Base-by-base conservation (phyloP, 495 filamentous ascomycete genomes). In the Aspergillus ellipticus region DNA sequence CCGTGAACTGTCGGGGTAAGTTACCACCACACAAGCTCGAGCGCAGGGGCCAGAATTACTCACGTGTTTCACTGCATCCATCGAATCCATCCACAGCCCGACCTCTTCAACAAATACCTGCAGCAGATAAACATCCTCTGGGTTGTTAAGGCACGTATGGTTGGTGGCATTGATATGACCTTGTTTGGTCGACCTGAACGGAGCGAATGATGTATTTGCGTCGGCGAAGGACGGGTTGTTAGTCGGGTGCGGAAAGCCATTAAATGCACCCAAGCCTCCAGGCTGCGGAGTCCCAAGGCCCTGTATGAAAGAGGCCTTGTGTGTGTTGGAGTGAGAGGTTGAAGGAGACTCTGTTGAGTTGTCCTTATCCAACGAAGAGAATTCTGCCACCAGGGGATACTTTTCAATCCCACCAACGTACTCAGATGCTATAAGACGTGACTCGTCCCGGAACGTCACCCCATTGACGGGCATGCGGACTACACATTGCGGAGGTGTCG, bases 51-150 rank as follows among this genome's bases (percentile, higher is more conserved):
- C 0, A 8, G 41, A 16, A n/a, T n/a, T 13, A 71, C 82, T 62
- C 73, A 88, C 85, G 72, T 97, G 89, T 76, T 96, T 95, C 64
- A 83, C 79, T 26, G 82, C 80, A 74, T 96, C 89, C 75, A 96
- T 82, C 46, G 84, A 89, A 68, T 97, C 94, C 90, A 98, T 94
- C 89, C 93, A 96, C 16, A 89, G 70, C 3, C 89, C 92, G 15
- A 98, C 88, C 60, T 96, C 89, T 63, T 96, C 90, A 22, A 94
- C 85, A 66, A 96, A 98, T 0, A 89, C 84, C 66, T 95, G 90
- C 84, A 98, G 89, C 62, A 90, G 89, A 39, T 85, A 76, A 2
- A 91, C 79, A 66, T 96, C 89, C 43, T 96, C 88, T 2, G 85
- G 83, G 13, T 81, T 81, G 54, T 81, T 82, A 22, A 97, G 74